A percentile compares a stretch with the other conserved stretches of the same genome.
These are phyloP conservation scores for Lithospermum erythrorhizon DNA, from an alignment of 257 asterid species.

Conservation along the genomic window DNA sequence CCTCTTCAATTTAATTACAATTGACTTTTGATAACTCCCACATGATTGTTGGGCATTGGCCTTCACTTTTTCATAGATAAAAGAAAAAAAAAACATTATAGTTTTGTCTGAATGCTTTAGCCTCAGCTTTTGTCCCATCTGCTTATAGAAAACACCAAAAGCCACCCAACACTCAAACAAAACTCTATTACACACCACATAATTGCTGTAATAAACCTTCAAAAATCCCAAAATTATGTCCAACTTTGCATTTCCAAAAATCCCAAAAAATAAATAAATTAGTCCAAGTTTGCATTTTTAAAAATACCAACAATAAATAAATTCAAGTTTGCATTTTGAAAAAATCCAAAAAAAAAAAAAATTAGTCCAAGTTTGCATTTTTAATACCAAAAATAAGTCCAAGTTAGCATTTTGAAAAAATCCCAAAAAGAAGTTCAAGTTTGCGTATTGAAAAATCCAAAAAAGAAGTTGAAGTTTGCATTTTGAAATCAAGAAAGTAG, in stretches of 20 bases:
- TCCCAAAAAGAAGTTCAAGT: no score
- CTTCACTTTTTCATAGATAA: constrained; percentile 18
- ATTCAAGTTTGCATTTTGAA: constrained; percentile 6
- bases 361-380: no score
- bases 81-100: constrained; percentile 17
- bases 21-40: constrained; percentile 58
- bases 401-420: constrained; percentile 7
- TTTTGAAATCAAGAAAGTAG: constrained; percentile 12
- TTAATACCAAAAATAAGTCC: not conserved
- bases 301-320: not conserved
- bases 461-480: constrained; percentile 8
- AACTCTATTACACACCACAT: constrained; percentile 6
- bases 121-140: constrained; percentile 34
- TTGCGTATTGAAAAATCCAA: not conserved
- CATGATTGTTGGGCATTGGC: constrained; percentile 61
- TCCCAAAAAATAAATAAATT: no score
- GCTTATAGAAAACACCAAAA: constrained; percentile 8
- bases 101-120: constrained; percentile 7
- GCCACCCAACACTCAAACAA: constrained; percentile 3
- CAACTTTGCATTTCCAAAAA: no score
- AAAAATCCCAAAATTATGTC: not conserved
- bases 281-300: no score
- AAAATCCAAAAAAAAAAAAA: no score
- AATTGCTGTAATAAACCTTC: constrained; percentile 4
- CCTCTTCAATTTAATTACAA: constrained; percentile 4